Percentiles rank a stretch among this genome's conserved stretches.
Conservation (phyloP, 306 rosid genomes). For the Trifolium fragiferum region DNA sequence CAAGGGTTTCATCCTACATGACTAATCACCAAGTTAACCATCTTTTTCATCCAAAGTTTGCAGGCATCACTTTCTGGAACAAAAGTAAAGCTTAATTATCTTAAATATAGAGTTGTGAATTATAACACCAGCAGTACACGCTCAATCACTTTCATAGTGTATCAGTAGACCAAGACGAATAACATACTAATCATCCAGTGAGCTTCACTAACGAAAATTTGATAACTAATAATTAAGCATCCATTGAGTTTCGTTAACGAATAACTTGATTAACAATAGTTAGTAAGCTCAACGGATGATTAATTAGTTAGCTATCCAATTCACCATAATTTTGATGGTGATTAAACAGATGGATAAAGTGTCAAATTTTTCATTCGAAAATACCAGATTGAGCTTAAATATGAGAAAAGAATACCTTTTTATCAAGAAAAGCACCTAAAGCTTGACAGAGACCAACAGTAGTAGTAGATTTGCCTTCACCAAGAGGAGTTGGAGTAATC, state of each 20-base stretch:
- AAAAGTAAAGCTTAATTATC: background rate
- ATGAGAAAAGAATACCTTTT: slow-evolving; percentile 59
- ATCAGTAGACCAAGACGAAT: background rate
- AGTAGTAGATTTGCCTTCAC: slow-evolving; percentile 99
- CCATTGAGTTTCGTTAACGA: too few relatives aligned
- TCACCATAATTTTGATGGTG: background rate
- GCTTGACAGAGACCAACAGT: slow-evolving; percentile 99
- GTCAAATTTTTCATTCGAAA: too few relatives aligned
- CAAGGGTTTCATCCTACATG: slow-evolving; percentile 5
- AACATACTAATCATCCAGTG: too few relatives aligned
- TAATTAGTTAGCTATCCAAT: background rate
- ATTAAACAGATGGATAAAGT: background rate
- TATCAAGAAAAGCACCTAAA: slow-evolving; percentile 94
- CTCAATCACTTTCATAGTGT: background rate
- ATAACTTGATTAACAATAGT: too few relatives aligned
- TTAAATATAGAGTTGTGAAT: slow-evolving; percentile 1
- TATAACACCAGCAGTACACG: background rate
- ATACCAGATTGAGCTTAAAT: too few relatives aligned
- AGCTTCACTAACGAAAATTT: too few relatives aligned
- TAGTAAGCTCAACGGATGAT: background rate
- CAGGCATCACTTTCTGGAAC: slow-evolving; percentile 24
- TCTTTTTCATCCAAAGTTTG: background rate
- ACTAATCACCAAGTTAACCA: slow-evolving; percentile 6
- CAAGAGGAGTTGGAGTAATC: slow-evolving; percentile 97
- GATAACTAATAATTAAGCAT: too few relatives aligned